Percentiles rank a stretch among this genome's conserved stretches.
phyloP scores from a whole-genome alignment of 257 asterid species.

The Phtheirospermum japonicum region DNA sequence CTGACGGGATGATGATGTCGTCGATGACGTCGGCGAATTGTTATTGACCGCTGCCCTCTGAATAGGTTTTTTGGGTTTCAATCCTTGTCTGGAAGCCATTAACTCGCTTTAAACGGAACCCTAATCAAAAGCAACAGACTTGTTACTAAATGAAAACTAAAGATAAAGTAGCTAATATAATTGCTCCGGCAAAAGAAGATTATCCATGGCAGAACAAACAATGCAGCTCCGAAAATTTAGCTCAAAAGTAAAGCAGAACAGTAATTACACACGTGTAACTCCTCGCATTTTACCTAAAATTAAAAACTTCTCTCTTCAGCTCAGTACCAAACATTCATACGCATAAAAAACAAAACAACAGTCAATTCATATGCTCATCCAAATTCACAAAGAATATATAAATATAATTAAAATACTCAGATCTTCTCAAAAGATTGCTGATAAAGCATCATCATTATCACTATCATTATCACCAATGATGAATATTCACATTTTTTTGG shows the following conservation, averaged over 20 bases:
- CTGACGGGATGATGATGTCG: constrained; percentile 81
- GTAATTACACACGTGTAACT: background rate
- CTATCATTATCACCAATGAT: constrained; percentile 30
- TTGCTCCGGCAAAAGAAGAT: background rate
- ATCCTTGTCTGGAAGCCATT: constrained; percentile 68
- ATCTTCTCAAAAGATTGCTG: constrained; percentile 35
- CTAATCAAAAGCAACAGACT: constrained; percentile 20
- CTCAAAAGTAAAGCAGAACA: background rate
- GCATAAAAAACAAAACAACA: constrained; percentile 17
- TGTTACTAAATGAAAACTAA: background rate
- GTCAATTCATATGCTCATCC: constrained; percentile 27
- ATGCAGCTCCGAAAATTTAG: constrained; percentile 27
- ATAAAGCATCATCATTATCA: constrained; percentile 29
- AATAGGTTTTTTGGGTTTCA: constrained; percentile 49
- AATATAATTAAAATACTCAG: constrained; percentile 16
- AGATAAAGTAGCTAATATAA: background rate
- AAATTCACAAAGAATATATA: background rate
- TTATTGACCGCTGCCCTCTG: constrained; percentile 34
- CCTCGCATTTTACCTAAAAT: constrained; percentile 30
- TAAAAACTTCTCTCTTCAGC: no score
- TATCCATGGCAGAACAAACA: constrained; percentile 19
- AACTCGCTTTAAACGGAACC: constrained; percentile 23
- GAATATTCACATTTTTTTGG: constrained; percentile 22
- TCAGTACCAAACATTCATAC: no score
- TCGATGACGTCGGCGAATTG: constrained; percentile 76